These are phyloP conservation scores for Pestalotiopsis sp. DNA, from an alignment of 2,329 filamentous ascomycete genomes.

Conservation along the genomic window DNA sequence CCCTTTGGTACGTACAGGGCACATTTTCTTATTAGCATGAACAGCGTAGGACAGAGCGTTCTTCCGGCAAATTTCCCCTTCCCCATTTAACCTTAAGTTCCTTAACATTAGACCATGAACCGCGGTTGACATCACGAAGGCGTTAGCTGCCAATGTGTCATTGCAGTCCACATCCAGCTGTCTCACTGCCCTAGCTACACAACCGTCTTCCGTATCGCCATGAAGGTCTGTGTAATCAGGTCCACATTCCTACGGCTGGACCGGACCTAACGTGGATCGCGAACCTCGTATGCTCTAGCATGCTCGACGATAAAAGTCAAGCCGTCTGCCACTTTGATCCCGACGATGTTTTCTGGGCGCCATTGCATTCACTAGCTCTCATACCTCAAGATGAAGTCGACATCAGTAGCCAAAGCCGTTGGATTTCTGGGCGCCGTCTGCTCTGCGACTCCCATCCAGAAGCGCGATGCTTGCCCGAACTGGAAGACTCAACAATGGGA, in stretches of 20 bases:
- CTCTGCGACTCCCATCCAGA: background rate
- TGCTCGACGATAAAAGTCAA: background rate
- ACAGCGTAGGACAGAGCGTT: background rate
- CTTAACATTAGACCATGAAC: background rate
- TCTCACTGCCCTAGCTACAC: background rate
- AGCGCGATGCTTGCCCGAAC: slow-evolving; percentile 6
- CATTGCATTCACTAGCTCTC: background rate
- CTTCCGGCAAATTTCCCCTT: background rate
- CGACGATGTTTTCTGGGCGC: background rate
- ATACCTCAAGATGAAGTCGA: slow-evolving; percentile 5
- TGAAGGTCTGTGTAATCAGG: background rate
- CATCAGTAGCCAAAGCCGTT: background rate
- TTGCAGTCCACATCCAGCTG: background rate
- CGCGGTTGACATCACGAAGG: slow-evolving; percentile 3
- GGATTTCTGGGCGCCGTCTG: background rate
- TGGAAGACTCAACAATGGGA: slow-evolving; percentile 33
- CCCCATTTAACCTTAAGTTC: background rate
- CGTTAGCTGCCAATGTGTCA: background rate
- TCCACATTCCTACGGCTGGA: background rate
- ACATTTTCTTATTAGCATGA: background rate
- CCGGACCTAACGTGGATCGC: background rate
- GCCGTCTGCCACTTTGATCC: background rate
- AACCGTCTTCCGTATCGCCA: background rate
- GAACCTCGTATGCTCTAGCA: background rate
- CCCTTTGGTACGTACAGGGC: background rate